phyloP scores from a whole-genome alignment of 495 filamentous ascomycete genomes.

The Stereocaulon alpinum region DNA sequence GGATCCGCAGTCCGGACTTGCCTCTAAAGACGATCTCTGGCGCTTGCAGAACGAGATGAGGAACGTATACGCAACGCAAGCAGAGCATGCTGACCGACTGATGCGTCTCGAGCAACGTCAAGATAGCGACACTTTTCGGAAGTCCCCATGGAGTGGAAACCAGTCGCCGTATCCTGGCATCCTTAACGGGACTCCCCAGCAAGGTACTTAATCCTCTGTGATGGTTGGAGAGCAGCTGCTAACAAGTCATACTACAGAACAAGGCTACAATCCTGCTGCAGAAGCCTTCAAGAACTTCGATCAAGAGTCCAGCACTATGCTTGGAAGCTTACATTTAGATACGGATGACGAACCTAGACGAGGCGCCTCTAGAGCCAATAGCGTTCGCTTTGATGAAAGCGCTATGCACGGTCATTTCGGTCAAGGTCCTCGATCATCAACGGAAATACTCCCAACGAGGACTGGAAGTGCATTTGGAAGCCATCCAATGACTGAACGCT shows the following conservation, averaged over 20 bases:
- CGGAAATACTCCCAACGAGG: constrained; percentile 66
- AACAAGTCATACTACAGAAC: constrained; percentile 40
- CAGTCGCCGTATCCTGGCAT: constrained; percentile 71
- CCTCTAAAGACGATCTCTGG: constrained; percentile 70
- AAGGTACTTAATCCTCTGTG: constrained; percentile 45
- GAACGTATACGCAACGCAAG: constrained; percentile 66
- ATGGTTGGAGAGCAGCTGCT: constrained; percentile 12
- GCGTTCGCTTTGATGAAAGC: constrained; percentile 97
- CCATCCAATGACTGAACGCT: constrained; percentile 77
- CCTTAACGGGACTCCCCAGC: constrained; percentile 55
- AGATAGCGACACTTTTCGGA: constrained; percentile 71
- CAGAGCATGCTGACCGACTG: constrained; percentile 72
- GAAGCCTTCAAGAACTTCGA: constrained; percentile 82
- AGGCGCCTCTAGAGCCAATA: constrained; percentile 88
- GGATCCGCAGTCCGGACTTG: constrained; percentile 56
- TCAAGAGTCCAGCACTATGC: constrained; percentile 58
- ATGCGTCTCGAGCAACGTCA: constrained; percentile 69
- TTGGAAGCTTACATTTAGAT: constrained; percentile 69
- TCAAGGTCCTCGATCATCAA: constrained; percentile 66
- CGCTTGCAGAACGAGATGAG: constrained; percentile 80
- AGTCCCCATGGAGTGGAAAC: constrained; percentile 66
- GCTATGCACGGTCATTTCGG: constrained; percentile 85
- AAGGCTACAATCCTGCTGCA: constrained; percentile 57
- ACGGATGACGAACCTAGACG: constrained; percentile 85
- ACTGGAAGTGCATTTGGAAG: constrained; percentile 74